A percentile compares a stretch with the other conserved stretches of the same genome.
phyloP scores from a whole-genome alignment of 331 rosid genomes.

The Arachis monticola region DNA sequence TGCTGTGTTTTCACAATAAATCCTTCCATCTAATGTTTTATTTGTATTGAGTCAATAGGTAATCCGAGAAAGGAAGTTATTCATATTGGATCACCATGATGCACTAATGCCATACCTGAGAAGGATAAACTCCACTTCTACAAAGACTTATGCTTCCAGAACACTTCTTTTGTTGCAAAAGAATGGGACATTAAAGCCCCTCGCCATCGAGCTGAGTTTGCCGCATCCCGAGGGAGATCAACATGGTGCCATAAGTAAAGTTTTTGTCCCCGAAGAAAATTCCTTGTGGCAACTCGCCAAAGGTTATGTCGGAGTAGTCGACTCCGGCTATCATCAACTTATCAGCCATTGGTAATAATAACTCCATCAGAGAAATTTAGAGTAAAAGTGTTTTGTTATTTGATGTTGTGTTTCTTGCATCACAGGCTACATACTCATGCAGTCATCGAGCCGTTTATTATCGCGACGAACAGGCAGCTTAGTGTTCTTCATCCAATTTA shows the following conservation, averaged over 20 bases:
- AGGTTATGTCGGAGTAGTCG: constrained; percentile 72
- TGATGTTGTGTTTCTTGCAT: neutral
- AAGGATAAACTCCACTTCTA: constrained; percentile 63
- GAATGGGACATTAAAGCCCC: constrained; percentile 68
- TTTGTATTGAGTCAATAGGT: constrained; percentile 55
- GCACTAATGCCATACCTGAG: constrained; percentile 66
- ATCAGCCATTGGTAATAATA: constrained; percentile 79
- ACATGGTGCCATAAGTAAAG: constrained; percentile 56
- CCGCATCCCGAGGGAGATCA: constrained; percentile 66
- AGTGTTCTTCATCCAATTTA: constrained; percentile 79
- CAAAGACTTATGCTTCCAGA: constrained; percentile 68
- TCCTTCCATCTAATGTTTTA: neutral
- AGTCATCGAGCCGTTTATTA: constrained; percentile 76
- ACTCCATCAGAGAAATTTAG: constrained; percentile 19
- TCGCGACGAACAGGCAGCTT: constrained; percentile 78
- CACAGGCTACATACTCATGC: constrained; percentile 81
- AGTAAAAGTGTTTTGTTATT: neutral
- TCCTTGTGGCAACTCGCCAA: constrained; percentile 79
- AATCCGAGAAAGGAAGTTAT: constrained; percentile 51
- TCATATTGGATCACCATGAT: constrained; percentile 73
- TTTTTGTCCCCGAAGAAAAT: constrained; percentile 54
- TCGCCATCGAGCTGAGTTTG: constrained; percentile 74
- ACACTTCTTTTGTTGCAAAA: constrained; percentile 63
- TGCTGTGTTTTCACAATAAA: constrained; percentile 9
- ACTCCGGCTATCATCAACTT: constrained; percentile 80